Percentiles rank a stretch among this genome's conserved stretches.
These are phyloP conservation scores for Udeniomyces megalosporus DNA, from an alignment of 768 basidiomycete species.

Conservation along the genomic window DNA sequence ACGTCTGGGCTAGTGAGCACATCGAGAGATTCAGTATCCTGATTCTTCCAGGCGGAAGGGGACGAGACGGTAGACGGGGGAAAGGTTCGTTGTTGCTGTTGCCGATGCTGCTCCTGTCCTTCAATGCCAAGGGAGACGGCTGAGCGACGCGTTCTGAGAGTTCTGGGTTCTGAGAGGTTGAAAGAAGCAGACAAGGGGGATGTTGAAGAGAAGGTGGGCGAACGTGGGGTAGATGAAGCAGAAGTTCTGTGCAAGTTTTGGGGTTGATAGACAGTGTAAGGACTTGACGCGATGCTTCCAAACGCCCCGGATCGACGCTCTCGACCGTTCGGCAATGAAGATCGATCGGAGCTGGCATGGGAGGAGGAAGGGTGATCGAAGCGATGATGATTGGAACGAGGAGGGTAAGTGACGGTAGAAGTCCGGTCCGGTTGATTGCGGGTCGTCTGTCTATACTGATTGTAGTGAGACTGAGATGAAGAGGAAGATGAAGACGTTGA, in stretches of 20 bases:
- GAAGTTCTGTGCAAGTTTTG: no score
- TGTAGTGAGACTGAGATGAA: neutral
- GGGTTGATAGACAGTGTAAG: constrained; percentile 7
- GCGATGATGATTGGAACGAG: neutral
- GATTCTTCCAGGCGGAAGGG: neutral
- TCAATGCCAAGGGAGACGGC: no score
- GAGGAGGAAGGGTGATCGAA: neutral
- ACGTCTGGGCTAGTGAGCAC: neutral
- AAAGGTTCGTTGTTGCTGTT: neutral
- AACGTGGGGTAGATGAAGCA: no score
- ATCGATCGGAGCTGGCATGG: neutral
- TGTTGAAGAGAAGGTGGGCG: neutral
- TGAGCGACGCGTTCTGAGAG: no score
- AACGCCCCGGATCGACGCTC: no score
- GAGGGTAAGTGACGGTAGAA: neutral
- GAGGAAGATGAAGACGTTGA: no score
- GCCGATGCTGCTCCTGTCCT: no score
- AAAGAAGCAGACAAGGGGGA: neutral
- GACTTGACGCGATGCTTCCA: neutral
- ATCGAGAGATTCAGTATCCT: neutral
- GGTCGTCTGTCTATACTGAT: neutral
- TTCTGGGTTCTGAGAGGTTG: neutral
- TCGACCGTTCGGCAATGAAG: no score
- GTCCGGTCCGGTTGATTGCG: neutral
- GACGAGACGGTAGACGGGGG: neutral